Conservation (phyloP, 2,329 filamentous ascomycete genomes). For the Fusarium nygamai region DNA sequence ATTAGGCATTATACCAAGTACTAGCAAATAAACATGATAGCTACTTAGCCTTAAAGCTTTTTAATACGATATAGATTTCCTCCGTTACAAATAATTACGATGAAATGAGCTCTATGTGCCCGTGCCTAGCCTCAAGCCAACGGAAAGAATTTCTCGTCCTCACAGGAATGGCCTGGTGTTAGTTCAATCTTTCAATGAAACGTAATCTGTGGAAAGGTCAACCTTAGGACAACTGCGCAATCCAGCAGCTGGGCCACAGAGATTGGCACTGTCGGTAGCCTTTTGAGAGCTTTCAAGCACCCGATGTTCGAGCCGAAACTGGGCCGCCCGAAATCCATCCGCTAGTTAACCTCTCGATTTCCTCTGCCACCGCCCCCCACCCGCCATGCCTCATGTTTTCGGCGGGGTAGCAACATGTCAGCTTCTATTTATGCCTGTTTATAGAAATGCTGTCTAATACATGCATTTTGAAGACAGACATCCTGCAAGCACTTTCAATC, state of each 20-base stretch:
- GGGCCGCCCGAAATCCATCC: background rate
- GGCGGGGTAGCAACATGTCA: background rate
- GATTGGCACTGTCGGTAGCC: accelerated
- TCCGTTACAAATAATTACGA: too few species aligned
- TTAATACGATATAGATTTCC: background rate
- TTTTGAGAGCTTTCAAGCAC: background rate
- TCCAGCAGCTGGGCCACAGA: too few species aligned
- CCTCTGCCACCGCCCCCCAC: background rate
- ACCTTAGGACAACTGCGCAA: too few species aligned
- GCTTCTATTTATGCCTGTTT: background rate
- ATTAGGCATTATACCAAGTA: background rate
- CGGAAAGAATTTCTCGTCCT: too few species aligned
- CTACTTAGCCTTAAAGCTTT: accelerated
- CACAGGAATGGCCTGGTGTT: too few species aligned
- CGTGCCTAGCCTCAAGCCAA: too few species aligned
- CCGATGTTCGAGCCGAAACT: background rate
- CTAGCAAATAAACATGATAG: background rate
- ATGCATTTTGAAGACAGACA: background rate
- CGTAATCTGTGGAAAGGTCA: too few species aligned
- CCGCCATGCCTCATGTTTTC: too few species aligned
- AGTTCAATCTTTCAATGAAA: too few species aligned
- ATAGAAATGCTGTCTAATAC: background rate
- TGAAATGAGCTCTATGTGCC: too few species aligned
- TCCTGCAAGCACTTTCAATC: background rate
- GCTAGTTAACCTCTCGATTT: background rate